Percentiles rank a stretch among this genome's conserved stretches.
Conservation (phyloP, 2,329 filamentous ascomycete species). For the Sclerotinia borealis region DNA sequence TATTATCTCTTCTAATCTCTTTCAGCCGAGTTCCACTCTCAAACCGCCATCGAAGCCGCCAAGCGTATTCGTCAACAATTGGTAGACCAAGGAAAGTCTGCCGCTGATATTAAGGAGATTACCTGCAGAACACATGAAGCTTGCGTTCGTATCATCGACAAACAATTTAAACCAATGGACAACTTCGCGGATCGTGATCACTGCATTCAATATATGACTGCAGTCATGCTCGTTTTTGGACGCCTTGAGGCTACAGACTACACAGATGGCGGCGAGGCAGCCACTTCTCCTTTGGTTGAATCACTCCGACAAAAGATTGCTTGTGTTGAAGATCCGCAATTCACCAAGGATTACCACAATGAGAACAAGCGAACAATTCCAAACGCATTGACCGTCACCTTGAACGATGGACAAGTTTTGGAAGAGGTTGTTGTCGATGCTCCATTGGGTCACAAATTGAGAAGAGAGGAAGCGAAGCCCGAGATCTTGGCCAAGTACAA, state of each 20-base stretch:
- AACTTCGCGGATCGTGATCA: slow-evolving; percentile 99
- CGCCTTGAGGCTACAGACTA: slow-evolving; percentile 93
- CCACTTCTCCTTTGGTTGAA: slow-evolving; percentile 83
- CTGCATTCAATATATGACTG: slow-evolving; percentile 99
- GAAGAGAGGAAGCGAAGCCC: slow-evolving; percentile 95
- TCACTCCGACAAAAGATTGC: slow-evolving; percentile 87
- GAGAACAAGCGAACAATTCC: slow-evolving; percentile 90
- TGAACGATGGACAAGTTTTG: slow-evolving; percentile 89
- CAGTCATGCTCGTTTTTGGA: slow-evolving; percentile 92
- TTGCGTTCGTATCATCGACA: slow-evolving; percentile 98
- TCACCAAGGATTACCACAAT: slow-evolving; percentile 94
- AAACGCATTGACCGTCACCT: slow-evolving; percentile 89
- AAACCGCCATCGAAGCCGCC: slow-evolving; percentile 93
- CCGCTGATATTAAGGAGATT: slow-evolving; percentile 86
- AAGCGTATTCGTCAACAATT: slow-evolving; percentile 82
- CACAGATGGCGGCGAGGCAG: slow-evolving; percentile 85
- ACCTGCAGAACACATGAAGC: slow-evolving; percentile 97
- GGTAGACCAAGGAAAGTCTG: slow-evolving; percentile 78
- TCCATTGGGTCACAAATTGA: slow-evolving; percentile 83
- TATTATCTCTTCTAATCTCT: slow-evolving; percentile 23
- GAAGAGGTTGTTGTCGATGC: slow-evolving; percentile 91
- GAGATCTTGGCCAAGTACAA: slow-evolving; percentile 94
- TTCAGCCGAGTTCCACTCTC: slow-evolving; percentile 90
- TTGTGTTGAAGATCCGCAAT: slow-evolving; percentile 93
- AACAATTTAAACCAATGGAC: slow-evolving; percentile 99